Conservation (phyloP, 2,329 filamentous ascomycete species). For the Aspergillus oerlinghausenensis region DNA sequence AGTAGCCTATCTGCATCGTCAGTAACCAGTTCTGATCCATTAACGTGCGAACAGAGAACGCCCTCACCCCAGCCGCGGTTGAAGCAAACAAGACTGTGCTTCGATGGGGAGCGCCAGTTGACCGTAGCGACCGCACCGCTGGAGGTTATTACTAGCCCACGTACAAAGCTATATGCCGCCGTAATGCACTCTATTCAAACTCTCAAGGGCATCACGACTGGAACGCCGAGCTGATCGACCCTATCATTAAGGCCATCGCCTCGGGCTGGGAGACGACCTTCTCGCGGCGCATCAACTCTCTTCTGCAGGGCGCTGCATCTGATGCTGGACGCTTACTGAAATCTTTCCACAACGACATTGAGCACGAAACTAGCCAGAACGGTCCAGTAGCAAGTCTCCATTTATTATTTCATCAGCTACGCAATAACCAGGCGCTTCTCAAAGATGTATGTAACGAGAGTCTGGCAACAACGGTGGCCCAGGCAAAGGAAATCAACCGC, state of each 20-base stretch:
- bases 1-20: not conserved
- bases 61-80: not conserved
- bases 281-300: not conserved
- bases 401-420: not conserved
- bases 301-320: not conserved
- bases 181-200: conserved; percentile 42
- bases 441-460: not conserved
- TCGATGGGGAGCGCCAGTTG: conserved; percentile 35
- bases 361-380: not conserved
- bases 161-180: conserved; percentile 54
- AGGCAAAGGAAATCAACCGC: not conserved
- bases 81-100: conserved; percentile 25
- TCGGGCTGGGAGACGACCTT: not conserved
- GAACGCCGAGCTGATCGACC: not conserved
- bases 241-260: not conserved
- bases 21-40: not conserved
- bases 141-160: conserved; percentile 51
- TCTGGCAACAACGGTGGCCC: not conserved
- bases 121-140: conserved; percentile 16
- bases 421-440: not conserved
- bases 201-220: not conserved
- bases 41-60: not conserved
- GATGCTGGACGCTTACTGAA: not conserved
- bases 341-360: not conserved
- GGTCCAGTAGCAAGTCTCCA: not conserved